Conservation (phyloP, 1,284 basidiomycete genomes). For the Sanghuangporus weigelae region DNA sequence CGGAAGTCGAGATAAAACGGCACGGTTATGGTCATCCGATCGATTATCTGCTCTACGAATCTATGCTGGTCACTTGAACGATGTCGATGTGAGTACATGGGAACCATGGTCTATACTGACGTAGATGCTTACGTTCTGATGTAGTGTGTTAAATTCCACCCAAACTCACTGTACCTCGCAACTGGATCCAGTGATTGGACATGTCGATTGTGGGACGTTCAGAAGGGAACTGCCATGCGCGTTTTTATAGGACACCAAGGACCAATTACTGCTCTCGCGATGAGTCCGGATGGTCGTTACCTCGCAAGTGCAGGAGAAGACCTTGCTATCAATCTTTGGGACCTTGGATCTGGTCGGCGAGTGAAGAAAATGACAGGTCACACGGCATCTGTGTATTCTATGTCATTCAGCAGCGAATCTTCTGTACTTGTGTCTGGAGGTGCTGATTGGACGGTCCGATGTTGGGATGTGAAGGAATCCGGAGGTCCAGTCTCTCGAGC, state of each 20-base stretch:
- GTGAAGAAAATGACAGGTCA: conserved; percentile 99
- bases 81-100: conserved; percentile 81
- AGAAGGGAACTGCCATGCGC: conserved; percentile 87
- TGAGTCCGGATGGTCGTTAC: conserved; percentile 92
- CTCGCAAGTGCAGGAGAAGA: conserved; percentile 93
- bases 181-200: conserved; percentile 97
- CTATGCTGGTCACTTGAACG: conserved; percentile 94
- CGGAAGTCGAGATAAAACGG: conserved; percentile 90
- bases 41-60: conserved; percentile 83
- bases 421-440: conserved; percentile 85
- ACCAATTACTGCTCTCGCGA: conserved; percentile 80
- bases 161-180: conserved; percentile 95
- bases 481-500: conserved; percentile 50
- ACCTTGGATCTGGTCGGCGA: conserved; percentile 85
- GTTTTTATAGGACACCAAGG: conserved; percentile 96
- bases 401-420: conserved; percentile 91
- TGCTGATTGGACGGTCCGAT: conserved; percentile 91
- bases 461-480: conserved; percentile 90
- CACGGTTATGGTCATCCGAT: conserved; percentile 95
- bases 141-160: conserved; percentile 94
- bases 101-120: background rate
- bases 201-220: conserved; percentile 97
- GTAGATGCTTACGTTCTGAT: background rate
- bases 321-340: conserved; percentile 92
- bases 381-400: conserved; percentile 80